These are phyloP conservation scores for Chrysanthemum seticuspe DNA, from an alignment of 129 eudicot genomes.

Conservation along the genomic window DNA sequence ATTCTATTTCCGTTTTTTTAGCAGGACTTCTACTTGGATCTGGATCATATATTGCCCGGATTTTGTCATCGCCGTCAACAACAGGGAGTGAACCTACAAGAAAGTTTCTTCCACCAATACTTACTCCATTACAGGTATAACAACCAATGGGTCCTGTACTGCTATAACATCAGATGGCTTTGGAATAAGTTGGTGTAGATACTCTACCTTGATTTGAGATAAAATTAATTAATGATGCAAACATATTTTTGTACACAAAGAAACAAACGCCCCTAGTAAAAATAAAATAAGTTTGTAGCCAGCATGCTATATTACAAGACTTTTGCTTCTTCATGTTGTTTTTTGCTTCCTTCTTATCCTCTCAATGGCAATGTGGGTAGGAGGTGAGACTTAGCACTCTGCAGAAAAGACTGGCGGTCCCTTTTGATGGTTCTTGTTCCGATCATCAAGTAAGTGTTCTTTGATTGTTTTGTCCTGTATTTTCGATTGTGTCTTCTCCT, in stretches of 20 bases:
- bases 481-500: neutral
- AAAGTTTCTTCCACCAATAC: constrained; percentile 43
- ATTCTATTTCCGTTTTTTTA: constrained; percentile 30
- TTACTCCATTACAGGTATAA: constrained; percentile 85
- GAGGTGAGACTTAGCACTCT: constrained; percentile 74
- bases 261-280: neutral
- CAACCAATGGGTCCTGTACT: too few relatives aligned
- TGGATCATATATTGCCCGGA: constrained; percentile 70
- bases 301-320: neutral
- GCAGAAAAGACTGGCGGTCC: constrained; percentile 68
- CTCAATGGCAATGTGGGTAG: constrained; percentile 28
- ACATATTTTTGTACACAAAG: neutral
- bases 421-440: constrained; percentile 72
- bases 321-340: too few relatives aligned
- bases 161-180: neutral
- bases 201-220: neutral
- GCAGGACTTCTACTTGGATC: constrained; percentile 79
- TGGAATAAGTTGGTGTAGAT: constrained; percentile 6
- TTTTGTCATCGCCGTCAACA: constrained; percentile 47
- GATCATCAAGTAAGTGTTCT: constrained; percentile 78
- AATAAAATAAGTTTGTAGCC: too few relatives aligned
- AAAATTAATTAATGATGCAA: neutral
- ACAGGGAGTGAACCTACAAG: constrained; percentile 36
- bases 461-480: neutral
- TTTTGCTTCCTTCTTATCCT: constrained; percentile 2